phyloP scores from a whole-genome alignment of 129 eudicot genomes.

The Saussurea involucrata region DNA sequence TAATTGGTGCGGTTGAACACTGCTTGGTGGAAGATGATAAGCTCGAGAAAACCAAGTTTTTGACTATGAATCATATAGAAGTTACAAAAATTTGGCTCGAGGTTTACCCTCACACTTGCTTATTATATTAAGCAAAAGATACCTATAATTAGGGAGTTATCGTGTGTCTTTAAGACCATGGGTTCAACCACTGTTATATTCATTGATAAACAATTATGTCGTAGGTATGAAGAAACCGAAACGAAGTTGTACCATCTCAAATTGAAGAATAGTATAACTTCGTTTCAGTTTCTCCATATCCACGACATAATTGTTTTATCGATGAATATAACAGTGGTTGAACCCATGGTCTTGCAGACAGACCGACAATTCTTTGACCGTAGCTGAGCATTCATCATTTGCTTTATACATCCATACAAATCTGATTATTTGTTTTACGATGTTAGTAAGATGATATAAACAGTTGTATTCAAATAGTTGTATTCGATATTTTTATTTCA shows the following conservation, averaged over 20 bases:
- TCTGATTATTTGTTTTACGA: neutral
- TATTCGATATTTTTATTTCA: neutral
- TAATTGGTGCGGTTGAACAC: conserved; percentile 78
- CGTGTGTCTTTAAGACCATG: conserved; percentile 67
- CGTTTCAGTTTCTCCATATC: conserved; percentile 63
- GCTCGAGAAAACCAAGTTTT: conserved; percentile 74
- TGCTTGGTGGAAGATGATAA: conserved; percentile 80
- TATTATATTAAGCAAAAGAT: conserved; percentile 74
- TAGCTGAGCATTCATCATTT: conserved; percentile 54
- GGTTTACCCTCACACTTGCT: neutral
- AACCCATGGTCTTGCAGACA: conserved; percentile 91
- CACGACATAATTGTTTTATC: conserved; percentile 57
- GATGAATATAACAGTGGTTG: conserved; percentile 64
- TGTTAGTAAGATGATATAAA: neutral
- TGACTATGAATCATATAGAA: conserved; percentile 71
- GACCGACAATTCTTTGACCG: conserved; percentile 23
- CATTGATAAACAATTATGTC: conserved; percentile 50
- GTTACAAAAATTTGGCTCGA: conserved; percentile 72
- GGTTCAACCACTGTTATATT: conserved; percentile 65
- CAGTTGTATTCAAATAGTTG: neutral
- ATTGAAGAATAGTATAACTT: conserved; percentile 26
- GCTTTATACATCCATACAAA: conserved; percentile 32
- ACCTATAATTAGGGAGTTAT: conserved; percentile 52
- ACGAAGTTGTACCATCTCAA: conserved; percentile 38
- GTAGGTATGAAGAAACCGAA: conserved; percentile 59